Percentiles rank a stretch among this genome's conserved stretches.
Evolutionary conservation across 116 monocot genomes (phyloP).

Genomic region (Thalassia testudinum): DNA sequence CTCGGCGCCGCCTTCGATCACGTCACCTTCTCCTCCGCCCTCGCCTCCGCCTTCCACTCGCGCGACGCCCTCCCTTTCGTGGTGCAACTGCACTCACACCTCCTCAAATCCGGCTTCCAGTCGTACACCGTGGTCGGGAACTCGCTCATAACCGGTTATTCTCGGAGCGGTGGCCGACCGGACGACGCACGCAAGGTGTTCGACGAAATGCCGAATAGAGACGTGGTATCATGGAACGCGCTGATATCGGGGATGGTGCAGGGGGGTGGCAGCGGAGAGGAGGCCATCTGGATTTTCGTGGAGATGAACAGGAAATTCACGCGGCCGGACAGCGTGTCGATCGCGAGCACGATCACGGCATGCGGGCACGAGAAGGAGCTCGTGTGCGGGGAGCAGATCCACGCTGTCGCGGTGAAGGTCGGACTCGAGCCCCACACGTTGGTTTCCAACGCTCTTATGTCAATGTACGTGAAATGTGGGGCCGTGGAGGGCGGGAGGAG

Average conservation of each 20-base stretch:
- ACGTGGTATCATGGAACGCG: slow-evolving; percentile 62
- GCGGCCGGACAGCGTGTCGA: slow-evolving; percentile 37
- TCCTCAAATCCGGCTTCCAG: slow-evolving; percentile 24
- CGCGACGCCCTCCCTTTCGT: slow-evolving; percentile 8
- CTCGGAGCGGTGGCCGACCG: slow-evolving; percentile 8
- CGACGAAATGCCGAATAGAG: slow-evolving; percentile 30
- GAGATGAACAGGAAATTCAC: slow-evolving; percentile 28
- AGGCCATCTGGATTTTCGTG: slow-evolving; percentile 34
- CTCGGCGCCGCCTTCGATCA: slow-evolving; percentile 34
- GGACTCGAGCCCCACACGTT: slow-evolving; percentile 17
- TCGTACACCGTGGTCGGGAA: slow-evolving; percentile 48
- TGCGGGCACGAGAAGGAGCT: slow-evolving; percentile 26
- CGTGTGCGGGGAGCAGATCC: slow-evolving; percentile 38
- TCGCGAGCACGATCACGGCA: slow-evolving; percentile 39
- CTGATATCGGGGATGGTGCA: slow-evolving; percentile 45
- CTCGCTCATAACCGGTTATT: slow-evolving; percentile 46
- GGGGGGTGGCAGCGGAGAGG: slow-evolving; percentile 24
- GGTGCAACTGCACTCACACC: slow-evolving; percentile 38
- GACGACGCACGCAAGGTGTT: slow-evolving; percentile 22
- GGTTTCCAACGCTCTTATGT: slow-evolving; percentile 65
- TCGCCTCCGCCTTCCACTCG: slow-evolving; percentile 25
- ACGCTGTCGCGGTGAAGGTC: slow-evolving; percentile 30
- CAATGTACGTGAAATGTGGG: slow-evolving; percentile 60
- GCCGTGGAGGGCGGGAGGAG: slow-evolving; percentile 8
- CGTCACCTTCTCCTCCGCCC: slow-evolving; percentile 39